Percentiles rank a stretch among this genome's conserved stretches.
These are phyloP conservation scores for Apiotrichum laibachii DNA, from an alignment of 1,284 basidiomycete genomes.

Conservation along the genomic window DNA sequence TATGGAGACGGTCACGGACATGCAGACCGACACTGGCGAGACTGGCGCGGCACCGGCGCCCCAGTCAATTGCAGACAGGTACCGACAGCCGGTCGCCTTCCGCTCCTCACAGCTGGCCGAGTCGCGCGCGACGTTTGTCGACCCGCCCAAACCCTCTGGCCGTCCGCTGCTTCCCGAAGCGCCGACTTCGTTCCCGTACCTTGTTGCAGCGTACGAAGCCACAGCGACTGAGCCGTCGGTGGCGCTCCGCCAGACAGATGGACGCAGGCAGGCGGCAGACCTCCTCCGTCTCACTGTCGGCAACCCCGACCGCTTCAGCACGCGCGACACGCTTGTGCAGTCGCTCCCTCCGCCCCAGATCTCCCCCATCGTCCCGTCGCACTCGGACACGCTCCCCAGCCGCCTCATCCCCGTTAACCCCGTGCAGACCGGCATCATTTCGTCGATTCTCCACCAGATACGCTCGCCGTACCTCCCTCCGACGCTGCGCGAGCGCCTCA, in stretches of 20 bases:
- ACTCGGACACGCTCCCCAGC: slow-evolving; percentile 27
- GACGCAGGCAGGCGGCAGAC: slow-evolving; percentile 37
- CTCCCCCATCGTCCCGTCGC: slow-evolving; percentile 37
- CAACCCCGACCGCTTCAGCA: slow-evolving; percentile 34
- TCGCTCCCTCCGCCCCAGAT: slow-evolving; percentile 29
- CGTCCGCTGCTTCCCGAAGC: slow-evolving; percentile 17
- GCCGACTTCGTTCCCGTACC: slow-evolving; percentile 34
- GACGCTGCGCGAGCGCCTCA: slow-evolving; percentile 39
- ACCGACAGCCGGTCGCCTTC: slow-evolving; percentile 35
- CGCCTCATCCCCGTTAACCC: slow-evolving; percentile 39
- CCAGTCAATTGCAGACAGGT: slow-evolving; percentile 39
- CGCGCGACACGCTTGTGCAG: slow-evolving; percentile 31
- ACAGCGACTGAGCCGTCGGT: slow-evolving; percentile 35
- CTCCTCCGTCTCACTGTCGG: slow-evolving; percentile 35
- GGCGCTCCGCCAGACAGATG: slow-evolving; percentile 33
- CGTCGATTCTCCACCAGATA: slow-evolving; percentile 35
- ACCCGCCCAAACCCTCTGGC: slow-evolving; percentile 22
- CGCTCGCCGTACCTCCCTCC: slow-evolving; percentile 41
- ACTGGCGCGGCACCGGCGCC: slow-evolving; percentile 11
- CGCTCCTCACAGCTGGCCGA: slow-evolving; percentile 34
- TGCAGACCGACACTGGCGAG: not conserved
- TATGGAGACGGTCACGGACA: slow-evolving; percentile 3
- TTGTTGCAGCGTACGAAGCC: slow-evolving; percentile 33
- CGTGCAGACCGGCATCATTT: slow-evolving; percentile 26
- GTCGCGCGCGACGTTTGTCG: slow-evolving; percentile 23